A percentile compares a stretch with the other conserved stretches of the same genome.
These are phyloP conservation scores for Hyaloscypha finlandica DNA, from an alignment of 495 filamentous ascomycete species.

Conservation along the genomic window DNA sequence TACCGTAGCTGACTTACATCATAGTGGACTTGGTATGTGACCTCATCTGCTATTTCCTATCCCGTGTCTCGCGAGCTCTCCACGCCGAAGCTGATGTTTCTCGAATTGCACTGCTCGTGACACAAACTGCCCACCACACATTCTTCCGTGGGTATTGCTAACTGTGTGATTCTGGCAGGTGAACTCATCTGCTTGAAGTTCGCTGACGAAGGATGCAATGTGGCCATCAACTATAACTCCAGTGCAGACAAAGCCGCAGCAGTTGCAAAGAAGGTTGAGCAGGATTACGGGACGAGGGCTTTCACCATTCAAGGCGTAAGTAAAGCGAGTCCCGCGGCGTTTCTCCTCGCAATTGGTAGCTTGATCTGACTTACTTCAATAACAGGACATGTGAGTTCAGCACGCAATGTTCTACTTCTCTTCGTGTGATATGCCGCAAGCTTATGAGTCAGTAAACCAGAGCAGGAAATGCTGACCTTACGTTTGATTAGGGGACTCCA, in stretches of 20 bases:
- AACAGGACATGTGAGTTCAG: conserved; percentile 50
- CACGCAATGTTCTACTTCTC: background rate
- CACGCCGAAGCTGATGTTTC: background rate
- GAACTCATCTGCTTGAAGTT: conserved; percentile 64
- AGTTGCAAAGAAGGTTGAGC: conserved; percentile 52
- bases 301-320: conserved; percentile 61
- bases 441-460: background rate
- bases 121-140: background rate
- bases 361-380: background rate
- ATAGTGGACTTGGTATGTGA: conserved; percentile 1
- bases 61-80: background rate
- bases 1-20: background rate
- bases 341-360: background rate
- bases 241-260: conserved; percentile 55
- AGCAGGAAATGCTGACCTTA: background rate
- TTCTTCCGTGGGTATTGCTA: background rate
- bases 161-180: conserved; percentile 47
- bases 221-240: conserved; percentile 71
- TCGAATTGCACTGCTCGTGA: background rate
- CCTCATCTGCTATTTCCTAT: background rate
- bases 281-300: conserved; percentile 55
- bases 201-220: conserved; percentile 64
- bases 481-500: conserved; percentile 39
- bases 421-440: background rate
- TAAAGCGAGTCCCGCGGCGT: conserved; percentile 12